A percentile compares a stretch with the other conserved stretches of the same genome.
phyloP scores from a whole-genome alignment of 768 basidiomycete genomes.

The Gloeophyllum trabeum region DNA sequence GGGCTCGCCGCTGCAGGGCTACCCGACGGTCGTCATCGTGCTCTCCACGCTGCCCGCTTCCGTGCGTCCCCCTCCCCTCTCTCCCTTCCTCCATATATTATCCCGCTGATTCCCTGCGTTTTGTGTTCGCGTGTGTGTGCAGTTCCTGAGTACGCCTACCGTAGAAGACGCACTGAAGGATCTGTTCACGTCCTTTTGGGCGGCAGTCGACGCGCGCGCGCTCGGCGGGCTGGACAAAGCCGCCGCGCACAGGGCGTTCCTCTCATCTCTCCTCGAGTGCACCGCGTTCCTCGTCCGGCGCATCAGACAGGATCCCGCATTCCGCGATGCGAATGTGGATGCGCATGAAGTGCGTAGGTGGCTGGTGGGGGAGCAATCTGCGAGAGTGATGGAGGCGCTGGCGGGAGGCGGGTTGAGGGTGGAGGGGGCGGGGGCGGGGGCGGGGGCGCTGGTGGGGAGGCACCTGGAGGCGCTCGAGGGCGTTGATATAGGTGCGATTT shows the following conservation, averaged over 20 bases:
- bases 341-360: too few species aligned
- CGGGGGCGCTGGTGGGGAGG: constrained; percentile 26
- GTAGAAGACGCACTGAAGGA: constrained; percentile 24
- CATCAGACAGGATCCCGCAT: constrained; percentile 12
- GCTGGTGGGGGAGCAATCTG: constrained; percentile 36
- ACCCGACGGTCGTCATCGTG: constrained; percentile 72
- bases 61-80: constrained; percentile 29
- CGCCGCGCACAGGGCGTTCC: constrained; percentile 49
- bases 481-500: not conserved
- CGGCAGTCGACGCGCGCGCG: constrained; percentile 60
- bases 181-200: constrained; percentile 76
- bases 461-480: constrained; percentile 15
- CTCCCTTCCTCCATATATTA: constrained; percentile 1
- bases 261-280: constrained; percentile 62
- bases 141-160: not conserved
- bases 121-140: constrained; percentile 17
- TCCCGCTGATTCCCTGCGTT: not conserved
- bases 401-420: constrained; percentile 32
- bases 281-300: constrained; percentile 43
- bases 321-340: constrained; percentile 4
- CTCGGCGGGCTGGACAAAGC: constrained; percentile 45
- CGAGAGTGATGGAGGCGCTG: constrained; percentile 37
- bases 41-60: constrained; percentile 69
- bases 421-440: constrained; percentile 29
- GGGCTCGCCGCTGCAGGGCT: constrained; percentile 69